phyloP scores from a whole-genome alignment of 352 stramenopile genomes.

The Phytophthora citrophthora region DNA sequence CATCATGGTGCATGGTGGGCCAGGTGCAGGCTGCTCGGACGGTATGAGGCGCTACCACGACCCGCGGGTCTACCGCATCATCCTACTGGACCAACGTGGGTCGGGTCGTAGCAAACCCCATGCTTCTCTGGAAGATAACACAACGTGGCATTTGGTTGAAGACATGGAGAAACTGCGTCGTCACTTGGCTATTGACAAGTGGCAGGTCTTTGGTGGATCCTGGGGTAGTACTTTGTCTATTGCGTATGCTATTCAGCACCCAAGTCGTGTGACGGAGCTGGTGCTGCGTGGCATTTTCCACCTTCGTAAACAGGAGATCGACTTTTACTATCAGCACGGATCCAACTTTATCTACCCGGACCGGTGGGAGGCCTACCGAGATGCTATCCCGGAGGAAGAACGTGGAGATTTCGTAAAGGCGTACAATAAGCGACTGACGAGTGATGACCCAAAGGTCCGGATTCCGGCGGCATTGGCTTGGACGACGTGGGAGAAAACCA shows the following conservation, averaged over 20 bases:
- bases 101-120: conserved; percentile 90
- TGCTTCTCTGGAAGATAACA: conserved; percentile 90
- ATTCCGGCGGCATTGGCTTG: conserved; percentile 88
- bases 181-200: conserved; percentile 89
- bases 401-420: conserved; percentile 83
- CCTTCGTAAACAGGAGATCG: conserved; percentile 90
- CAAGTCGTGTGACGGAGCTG: conserved; percentile 81
- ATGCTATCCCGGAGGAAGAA: conserved; percentile 88
- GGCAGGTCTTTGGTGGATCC: conserved; percentile 94
- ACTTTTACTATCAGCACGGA: conserved; percentile 93
- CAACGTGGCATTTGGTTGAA: conserved; percentile 92
- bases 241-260: conserved; percentile 92
- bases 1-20: conserved; percentile 95
- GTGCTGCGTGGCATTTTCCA: conserved; percentile 94
- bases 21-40: conserved; percentile 88
- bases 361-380: conserved; percentile 89
- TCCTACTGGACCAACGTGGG: conserved; percentile 94
- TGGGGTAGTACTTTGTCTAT: conserved; percentile 95
- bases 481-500: conserved; percentile 92
- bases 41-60: conserved; percentile 94
- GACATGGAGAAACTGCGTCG: conserved; percentile 93
- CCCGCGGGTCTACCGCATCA: conserved; percentile 91
- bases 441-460: conserved; percentile 84
- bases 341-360: conserved; percentile 92
- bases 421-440: conserved; percentile 90